A percentile compares a stretch with the other conserved stretches of the same genome.
These are phyloP conservation scores for Pleodorina starrii DNA, from an alignment of 139 green algal species.

Conservation along the genomic window DNA sequence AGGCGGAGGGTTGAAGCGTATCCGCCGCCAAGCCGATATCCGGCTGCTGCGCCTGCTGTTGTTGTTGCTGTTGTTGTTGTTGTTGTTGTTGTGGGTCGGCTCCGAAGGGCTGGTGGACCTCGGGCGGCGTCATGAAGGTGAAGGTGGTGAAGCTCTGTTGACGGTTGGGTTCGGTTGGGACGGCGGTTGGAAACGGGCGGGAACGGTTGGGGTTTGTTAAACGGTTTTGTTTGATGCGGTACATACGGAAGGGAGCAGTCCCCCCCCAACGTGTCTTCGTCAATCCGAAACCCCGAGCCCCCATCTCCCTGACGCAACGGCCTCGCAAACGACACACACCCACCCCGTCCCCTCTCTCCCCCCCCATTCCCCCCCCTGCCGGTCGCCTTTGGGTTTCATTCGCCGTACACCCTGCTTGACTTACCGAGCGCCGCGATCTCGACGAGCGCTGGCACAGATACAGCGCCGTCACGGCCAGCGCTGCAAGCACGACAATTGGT, in stretches of 20 bases:
- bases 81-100: background rate
- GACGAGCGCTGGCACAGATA: background rate
- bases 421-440: background rate
- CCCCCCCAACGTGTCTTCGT: too few species aligned
- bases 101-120: background rate
- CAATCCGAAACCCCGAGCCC: too few species aligned
- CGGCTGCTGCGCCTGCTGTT: too few species aligned
- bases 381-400: too few species aligned
- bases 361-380: too few species aligned
- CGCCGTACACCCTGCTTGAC: background rate
- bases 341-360: too few species aligned
- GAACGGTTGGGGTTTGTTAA: background rate
- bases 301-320: background rate
- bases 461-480: background rate
- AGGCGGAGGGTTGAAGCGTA: background rate
- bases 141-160: constrained; percentile 16
- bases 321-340: background rate
- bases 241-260: too few species aligned
- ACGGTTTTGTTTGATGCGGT: too few species aligned
- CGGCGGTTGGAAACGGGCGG: background rate
- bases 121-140: constrained; percentile 13
- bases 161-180: background rate
- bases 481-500: background rate
- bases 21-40: too few species aligned
- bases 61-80: background rate